Evolutionary conservation across 2,329 filamentous ascomycete genomes (phyloP).

Genomic region (Diaporthe batatas): DNA sequence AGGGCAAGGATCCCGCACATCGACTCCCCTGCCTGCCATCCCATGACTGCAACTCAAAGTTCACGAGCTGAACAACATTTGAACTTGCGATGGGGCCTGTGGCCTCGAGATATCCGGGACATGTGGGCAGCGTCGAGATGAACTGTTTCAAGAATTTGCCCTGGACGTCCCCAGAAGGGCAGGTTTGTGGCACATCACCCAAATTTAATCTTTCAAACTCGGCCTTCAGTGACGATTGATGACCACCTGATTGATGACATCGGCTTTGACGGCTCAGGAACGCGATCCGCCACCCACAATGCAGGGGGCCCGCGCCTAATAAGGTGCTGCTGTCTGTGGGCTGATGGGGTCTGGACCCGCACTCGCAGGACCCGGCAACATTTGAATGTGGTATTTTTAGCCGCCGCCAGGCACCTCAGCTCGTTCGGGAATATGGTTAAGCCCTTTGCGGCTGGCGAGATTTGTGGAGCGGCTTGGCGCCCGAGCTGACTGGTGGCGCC

Average conservation of each 20-base stretch:
- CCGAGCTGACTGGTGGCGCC: constrained; percentile 12
- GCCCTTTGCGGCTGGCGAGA: constrained; percentile 29
- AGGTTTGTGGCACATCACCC: constrained; percentile 23
- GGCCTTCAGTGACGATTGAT: neutral
- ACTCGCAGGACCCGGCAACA: constrained; percentile 7
- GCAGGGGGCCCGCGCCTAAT: constrained; percentile 3
- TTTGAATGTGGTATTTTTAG: constrained; percentile 16
- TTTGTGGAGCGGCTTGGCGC: constrained; percentile 12
- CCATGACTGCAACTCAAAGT: neutral
- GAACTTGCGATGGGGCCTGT: neutral
- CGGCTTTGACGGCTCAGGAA: constrained; percentile 4
- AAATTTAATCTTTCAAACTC: constrained; percentile 22
- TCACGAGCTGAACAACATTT: neutral
- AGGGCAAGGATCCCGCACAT: neutral
- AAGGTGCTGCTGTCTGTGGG: neutral
- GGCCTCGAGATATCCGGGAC: constrained; percentile 10
- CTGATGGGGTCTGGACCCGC: constrained; percentile 4
- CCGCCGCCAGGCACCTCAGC: constrained; percentile 23
- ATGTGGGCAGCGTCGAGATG: neutral
- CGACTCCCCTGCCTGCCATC: neutral
- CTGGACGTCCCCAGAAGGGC: constrained; percentile 4
- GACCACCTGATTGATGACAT: constrained; percentile 6
- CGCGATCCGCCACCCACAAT: constrained; percentile 7
- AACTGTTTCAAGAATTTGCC: neutral
- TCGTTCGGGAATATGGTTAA: constrained; percentile 16